Conservation (phyloP, 1,139 yeast genomes). For the Diutina catenulata region DNA sequence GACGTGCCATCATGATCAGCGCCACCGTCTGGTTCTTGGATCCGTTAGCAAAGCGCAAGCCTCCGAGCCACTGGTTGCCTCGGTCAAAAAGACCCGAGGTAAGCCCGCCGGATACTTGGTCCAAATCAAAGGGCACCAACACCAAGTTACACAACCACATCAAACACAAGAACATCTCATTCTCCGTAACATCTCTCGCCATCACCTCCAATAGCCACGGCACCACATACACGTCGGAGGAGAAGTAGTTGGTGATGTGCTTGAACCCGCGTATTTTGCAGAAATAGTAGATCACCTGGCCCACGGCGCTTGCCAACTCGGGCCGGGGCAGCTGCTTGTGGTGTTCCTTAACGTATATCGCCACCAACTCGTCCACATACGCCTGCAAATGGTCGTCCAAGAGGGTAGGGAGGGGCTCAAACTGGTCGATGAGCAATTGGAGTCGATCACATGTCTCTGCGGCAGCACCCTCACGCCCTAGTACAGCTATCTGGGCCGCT, state of each 20-base stretch:
- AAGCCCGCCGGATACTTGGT: background rate
- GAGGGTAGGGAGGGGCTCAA: background rate
- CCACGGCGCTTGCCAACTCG: background rate
- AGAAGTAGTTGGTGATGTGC: background rate
- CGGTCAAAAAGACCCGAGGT: background rate
- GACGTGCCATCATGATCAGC: slow-evolving; percentile 2
- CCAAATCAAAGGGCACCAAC: slow-evolving; percentile 2
- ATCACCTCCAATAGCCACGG: background rate
- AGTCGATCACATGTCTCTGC: background rate
- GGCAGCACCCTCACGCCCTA: background rate
- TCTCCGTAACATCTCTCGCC: background rate
- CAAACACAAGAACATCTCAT: background rate
- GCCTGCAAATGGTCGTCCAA: background rate
- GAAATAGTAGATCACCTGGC: background rate
- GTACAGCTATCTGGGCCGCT: too few relatives aligned
- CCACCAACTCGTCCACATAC: background rate
- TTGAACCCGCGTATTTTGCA: background rate
- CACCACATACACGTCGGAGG: background rate
- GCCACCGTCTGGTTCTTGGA: background rate
- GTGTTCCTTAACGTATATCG: background rate
- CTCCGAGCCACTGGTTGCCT: background rate
- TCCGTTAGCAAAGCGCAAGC: background rate
- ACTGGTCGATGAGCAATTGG: background rate
- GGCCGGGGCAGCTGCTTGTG: background rate
- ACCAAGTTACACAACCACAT: slow-evolving; percentile 4